Conservation (phyloP, 352 stramenopile species). For the Phytophthora quininea region DNA sequence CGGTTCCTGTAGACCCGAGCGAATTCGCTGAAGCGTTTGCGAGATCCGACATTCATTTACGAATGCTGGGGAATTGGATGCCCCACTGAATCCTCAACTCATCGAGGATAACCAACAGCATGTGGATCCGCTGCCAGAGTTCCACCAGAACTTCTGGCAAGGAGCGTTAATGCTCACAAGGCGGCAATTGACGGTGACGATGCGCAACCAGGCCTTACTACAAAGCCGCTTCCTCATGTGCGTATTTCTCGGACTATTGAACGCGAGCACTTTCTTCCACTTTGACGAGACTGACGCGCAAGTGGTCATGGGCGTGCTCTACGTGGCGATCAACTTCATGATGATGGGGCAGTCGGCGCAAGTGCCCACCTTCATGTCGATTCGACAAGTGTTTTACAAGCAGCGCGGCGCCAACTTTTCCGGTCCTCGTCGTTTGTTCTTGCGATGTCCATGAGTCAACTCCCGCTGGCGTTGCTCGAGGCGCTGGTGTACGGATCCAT, state of each 20-base stretch:
- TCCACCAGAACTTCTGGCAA: slow-evolving; percentile 17
- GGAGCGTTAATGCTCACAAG: slow-evolving; percentile 3
- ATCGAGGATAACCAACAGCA: slow-evolving; percentile 41
- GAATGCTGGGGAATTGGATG: slow-evolving; percentile 15
- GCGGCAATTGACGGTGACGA: slow-evolving; percentile 45
- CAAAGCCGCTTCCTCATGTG: background rate
- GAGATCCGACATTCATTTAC: background rate
- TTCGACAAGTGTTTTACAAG: slow-evolving; percentile 65
- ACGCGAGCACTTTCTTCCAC: slow-evolving; percentile 26
- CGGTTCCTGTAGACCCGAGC: background rate
- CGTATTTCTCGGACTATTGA: slow-evolving; percentile 16
- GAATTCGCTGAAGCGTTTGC: slow-evolving; percentile 1
- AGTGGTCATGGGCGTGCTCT: slow-evolving; percentile 60
- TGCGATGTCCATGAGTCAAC: slow-evolving; percentile 10
- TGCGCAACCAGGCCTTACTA: slow-evolving; percentile 24
- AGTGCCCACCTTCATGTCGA: slow-evolving; percentile 63
- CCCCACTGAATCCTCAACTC: slow-evolving; percentile 46
- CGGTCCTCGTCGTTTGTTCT: slow-evolving; percentile 62
- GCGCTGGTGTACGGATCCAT: slow-evolving; percentile 66
- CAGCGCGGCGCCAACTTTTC: slow-evolving; percentile 73
- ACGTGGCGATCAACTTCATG: slow-evolving; percentile 63
- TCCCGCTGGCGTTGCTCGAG: slow-evolving; percentile 44
- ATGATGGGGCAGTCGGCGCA: slow-evolving; percentile 63
- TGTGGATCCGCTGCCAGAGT: slow-evolving; percentile 29
- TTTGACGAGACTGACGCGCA: slow-evolving; percentile 16